phyloP scores from a whole-genome alignment of 2,329 filamentous ascomycete genomes.

The Ceratocystis harringtonii region DNA sequence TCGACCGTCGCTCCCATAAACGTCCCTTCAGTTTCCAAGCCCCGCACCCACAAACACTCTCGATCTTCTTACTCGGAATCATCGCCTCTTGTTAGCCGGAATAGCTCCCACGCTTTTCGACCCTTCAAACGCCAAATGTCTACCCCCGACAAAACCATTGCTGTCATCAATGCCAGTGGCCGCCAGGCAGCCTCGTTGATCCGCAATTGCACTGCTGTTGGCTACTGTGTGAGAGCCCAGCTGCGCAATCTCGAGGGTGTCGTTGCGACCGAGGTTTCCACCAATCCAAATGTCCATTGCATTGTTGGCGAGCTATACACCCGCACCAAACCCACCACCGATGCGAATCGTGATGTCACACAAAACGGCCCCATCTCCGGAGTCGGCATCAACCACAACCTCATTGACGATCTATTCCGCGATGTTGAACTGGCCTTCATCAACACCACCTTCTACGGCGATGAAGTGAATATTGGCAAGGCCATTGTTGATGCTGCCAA shows the following conservation, averaged over 20 bases:
- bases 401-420: slow-evolving; percentile 66
- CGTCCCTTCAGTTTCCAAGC: slow-evolving; percentile 13
- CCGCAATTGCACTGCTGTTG: slow-evolving; percentile 81
- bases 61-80: slow-evolving; percentile 46
- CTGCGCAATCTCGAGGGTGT: slow-evolving; percentile 75
- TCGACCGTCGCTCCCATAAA: slow-evolving; percentile 16
- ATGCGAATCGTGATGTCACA: slow-evolving; percentile 45
- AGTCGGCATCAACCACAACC: slow-evolving; percentile 52
- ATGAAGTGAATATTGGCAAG: slow-evolving; percentile 80
- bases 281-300: slow-evolving; percentile 59
- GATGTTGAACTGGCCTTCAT: slow-evolving; percentile 85
- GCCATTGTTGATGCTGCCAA: slow-evolving; percentile 82
- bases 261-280: slow-evolving; percentile 72
- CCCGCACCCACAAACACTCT: slow-evolving; percentile 41
- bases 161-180: slow-evolving; percentile 89
- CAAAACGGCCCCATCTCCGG: slow-evolving; percentile 47
- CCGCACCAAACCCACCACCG: slow-evolving; percentile 35
- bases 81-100: slow-evolving; percentile 42
- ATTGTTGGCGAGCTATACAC: slow-evolving; percentile 50
- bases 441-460: slow-evolving; percentile 94
- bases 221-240: slow-evolving; percentile 85
- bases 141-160: slow-evolving; percentile 61
- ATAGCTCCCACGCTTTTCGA: slow-evolving; percentile 46
- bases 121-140: slow-evolving; percentile 45
- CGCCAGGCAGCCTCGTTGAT: slow-evolving; percentile 92